These are phyloP conservation scores for Penicillium sp. DNA, from an alignment of 2,329 filamentous ascomycete species.

Conservation along the genomic window DNA sequence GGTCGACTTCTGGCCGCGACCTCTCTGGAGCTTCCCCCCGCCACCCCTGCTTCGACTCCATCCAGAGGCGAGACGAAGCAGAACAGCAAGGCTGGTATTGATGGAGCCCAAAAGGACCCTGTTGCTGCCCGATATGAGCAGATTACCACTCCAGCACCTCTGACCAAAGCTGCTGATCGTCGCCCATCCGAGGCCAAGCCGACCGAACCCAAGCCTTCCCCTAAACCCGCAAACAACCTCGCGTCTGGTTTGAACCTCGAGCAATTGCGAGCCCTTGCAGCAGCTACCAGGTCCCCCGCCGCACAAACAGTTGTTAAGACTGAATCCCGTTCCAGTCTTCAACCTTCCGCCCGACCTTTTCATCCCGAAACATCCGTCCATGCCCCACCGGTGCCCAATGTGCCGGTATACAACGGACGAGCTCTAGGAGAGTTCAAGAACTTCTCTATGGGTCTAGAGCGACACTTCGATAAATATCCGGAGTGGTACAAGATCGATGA, in stretches of 20 bases:
- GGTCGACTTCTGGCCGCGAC: conserved; percentile 1
- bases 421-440: conserved; percentile 9
- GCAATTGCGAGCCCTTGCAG: conserved; percentile 7
- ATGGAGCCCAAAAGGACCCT: neutral
- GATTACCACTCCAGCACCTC: neutral
- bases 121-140: neutral
- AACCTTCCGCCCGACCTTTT: neutral
- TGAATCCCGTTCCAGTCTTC: neutral
- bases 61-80: neutral
- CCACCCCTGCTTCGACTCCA: conserved; percentile 1
- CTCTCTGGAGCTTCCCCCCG: neutral
- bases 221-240: neutral
- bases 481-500: conserved; percentile 2
- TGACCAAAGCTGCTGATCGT: neutral
- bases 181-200: neutral
- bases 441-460: conserved; percentile 9
- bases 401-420: conserved; percentile 7
- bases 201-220: neutral
- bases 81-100: neutral
- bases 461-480: conserved; percentile 8
- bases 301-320: neutral
- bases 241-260: neutral
- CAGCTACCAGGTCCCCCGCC: conserved; percentile 10
- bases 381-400: conserved; percentile 1
- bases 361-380: neutral